A percentile compares a stretch with the other conserved stretches of the same genome.
These are phyloP conservation scores for Aethionema arabicum DNA, from an alignment of 345 rosid species.

Conservation along the genomic window DNA sequence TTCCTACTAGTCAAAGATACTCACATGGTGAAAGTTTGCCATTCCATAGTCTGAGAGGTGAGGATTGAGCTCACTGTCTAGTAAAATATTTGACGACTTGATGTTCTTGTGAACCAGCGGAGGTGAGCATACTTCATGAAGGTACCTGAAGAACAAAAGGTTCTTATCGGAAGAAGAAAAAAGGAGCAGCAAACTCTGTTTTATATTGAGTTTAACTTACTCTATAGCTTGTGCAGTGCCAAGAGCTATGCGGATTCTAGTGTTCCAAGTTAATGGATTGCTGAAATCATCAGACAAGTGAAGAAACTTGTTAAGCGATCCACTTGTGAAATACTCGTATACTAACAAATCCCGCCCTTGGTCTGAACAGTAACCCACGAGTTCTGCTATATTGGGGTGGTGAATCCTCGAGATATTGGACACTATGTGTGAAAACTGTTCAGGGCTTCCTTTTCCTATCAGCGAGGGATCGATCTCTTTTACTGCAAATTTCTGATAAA, in stretches of 20 bases:
- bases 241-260: constrained; percentile 83
- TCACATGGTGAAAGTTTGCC: constrained; percentile 72
- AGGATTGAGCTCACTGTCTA: constrained; percentile 82
- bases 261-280: constrained; percentile 96
- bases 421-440: constrained; percentile 60
- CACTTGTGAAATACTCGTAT: constrained; percentile 79
- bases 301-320: constrained; percentile 83
- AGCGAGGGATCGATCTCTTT: constrained; percentile 80
- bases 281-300: constrained; percentile 90
- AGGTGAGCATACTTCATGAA: constrained; percentile 89
- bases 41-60: constrained; percentile 79
- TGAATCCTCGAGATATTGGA: constrained; percentile 70
- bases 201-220: constrained; percentile 41
- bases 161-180: neutral
- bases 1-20: neutral
- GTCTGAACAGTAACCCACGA: constrained; percentile 80
- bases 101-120: constrained; percentile 86
- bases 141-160: constrained; percentile 56
- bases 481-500: constrained; percentile 67
- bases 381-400: constrained; percentile 78
- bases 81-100: constrained; percentile 90
- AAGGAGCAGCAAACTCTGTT: neutral
- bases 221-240: constrained; percentile 85
- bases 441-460: constrained; percentile 44
- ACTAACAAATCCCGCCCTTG: constrained; percentile 71